Evolutionary conservation across 2,329 filamentous ascomycete species (phyloP).

Genomic region (Talaromyces islandicus): DNA sequence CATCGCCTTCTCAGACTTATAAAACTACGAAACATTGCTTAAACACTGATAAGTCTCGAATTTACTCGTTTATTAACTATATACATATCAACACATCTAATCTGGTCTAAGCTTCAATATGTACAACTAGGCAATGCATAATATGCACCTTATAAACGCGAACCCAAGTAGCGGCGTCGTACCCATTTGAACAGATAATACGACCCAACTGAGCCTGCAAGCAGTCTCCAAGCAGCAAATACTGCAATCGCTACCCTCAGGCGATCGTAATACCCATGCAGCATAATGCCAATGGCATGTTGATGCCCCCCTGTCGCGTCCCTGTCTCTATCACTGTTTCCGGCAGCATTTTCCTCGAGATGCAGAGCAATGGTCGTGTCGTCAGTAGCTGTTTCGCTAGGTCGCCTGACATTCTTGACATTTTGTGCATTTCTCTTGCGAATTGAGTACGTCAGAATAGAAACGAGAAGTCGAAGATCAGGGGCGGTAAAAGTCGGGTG

Average conservation of each 20-base stretch:
- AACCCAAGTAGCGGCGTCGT: slow-evolving; percentile 12
- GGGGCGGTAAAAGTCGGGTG: slow-evolving; percentile 63
- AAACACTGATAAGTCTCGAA: background rate
- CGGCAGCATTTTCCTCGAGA: slow-evolving; percentile 15
- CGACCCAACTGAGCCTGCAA: slow-evolving; percentile 23
- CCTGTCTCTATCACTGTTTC: background rate
- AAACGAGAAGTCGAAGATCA: slow-evolving; percentile 56
- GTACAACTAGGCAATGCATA: background rate
- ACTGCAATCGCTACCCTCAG: slow-evolving; percentile 35
- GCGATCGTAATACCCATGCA: slow-evolving; percentile 39
- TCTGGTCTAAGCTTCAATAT: background rate
- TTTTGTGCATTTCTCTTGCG: slow-evolving; percentile 44
- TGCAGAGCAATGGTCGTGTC: slow-evolving; percentile 28
- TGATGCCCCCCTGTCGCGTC: slow-evolving; percentile 12
- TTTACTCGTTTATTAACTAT: background rate
- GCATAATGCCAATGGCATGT: slow-evolving; percentile 36
- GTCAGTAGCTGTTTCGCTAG: slow-evolving; percentile 27
- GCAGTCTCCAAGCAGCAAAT: slow-evolving; percentile 33
- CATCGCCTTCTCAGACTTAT: no score
- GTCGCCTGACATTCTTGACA: slow-evolving; percentile 25
- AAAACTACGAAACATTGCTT: no score
- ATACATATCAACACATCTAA: background rate
- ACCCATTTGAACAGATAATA: slow-evolving; percentile 25
- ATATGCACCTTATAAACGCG: background rate
- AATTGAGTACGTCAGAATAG: slow-evolving; percentile 54